Evolutionary conservation across 2,329 filamentous ascomycete genomes (phyloP), one percentile per base, ranked within the genome.

Genomic region (Zasmidium citrigriseum): DNA sequence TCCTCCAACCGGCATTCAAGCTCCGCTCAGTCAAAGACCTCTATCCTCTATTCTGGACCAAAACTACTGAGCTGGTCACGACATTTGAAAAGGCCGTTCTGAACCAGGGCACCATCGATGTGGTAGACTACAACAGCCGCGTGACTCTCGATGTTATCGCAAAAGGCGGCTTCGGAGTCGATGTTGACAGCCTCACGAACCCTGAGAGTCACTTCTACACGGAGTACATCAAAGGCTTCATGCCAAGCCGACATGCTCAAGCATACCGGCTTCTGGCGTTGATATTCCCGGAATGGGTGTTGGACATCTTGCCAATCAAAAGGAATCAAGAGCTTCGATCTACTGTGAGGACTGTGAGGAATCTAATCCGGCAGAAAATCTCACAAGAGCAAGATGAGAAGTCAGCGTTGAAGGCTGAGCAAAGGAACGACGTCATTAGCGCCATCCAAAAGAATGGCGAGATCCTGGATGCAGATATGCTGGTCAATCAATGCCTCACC

Each of bases 391-490:
- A 7, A 7, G 27, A 29, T 14, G 27, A 29, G 14, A 29, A 29
- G 27, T 29, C 27, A 29, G 7, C 27, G 27, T 14, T 29, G n/a
- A n/a, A n/a, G n/a, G n/a, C n/a, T n/a, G n/a, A n/a, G n/a, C n/a
- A n/a, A n/a, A n/a, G n/a, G n/a, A n/a, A n/a, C n/a, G n/a, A n/a
- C n/a, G n/a, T n/a, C n/a, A n/a, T n/a, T n/a, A n/a, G n/a, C 27
- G 27, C 7, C 27, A 14, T 7, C 14, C 27, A 29, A 29, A 29
- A 14, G 7, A 7, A 14, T 14, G 14, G 14, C 27, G 27, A 51
- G 12, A 95, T 95, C 75, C 83, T 77, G 12, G 89, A 95, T 61
- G 88, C 14, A 29, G 27, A 29, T 90, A 48, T 86, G 90, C 61
- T 96, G 18, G 84, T 91, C 44, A 27, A 23, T 38, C 69, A 54